Base-by-base conservation (phyloP, 768 basidiomycete species). In the Pleurotus tuber-regium region DNA sequence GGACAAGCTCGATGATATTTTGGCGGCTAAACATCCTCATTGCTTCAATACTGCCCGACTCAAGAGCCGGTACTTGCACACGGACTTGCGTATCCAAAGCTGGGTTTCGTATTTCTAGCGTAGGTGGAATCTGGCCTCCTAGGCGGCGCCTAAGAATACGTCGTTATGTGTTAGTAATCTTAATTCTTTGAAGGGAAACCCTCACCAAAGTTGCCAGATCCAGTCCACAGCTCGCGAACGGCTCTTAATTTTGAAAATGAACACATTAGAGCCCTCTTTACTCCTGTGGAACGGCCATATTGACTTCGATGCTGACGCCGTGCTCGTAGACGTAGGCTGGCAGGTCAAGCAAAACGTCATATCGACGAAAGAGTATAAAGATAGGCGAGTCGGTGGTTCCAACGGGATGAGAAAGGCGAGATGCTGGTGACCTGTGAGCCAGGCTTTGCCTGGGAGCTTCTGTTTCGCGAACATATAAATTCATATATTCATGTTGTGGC, bases 281-380 rank as follows among this genome's bases (percentile, higher is more conserved):
- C 68, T 64, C 9, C 74, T 67, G 49, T 71, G 74, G 51, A 87
- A 76, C 51, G 79, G 74, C 38, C 72, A 68, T 1, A 76, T 78
- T 23, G 74, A 63, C 35, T 73, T 77, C 2, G 71, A 64, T 26
- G 66, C 62, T 31, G 70, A 67, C 23, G 67, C 56, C 10, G 63
- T 64, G 14, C 30, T 16, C 24, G 75, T 67, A 4, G 75, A 66
- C 2, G 79, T 79, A 1, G 84, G 84, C 3, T 78, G 74, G 58
- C 87, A 90, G 3, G 79, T 76, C 19, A 93, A 67, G 61, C 84
- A 90, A 65, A 95, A 92, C 0, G 90, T 83, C 55, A 92, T 69
- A 63, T 98, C 95, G 41, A 85, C 80, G 48, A 89, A 87, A 28
- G 92, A 96, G 64, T 91, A 98, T 19, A 97, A 63, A 2, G 89